phyloP scores from a whole-genome alignment of 768 basidiomycete genomes.

The Boletales sp. region DNA sequence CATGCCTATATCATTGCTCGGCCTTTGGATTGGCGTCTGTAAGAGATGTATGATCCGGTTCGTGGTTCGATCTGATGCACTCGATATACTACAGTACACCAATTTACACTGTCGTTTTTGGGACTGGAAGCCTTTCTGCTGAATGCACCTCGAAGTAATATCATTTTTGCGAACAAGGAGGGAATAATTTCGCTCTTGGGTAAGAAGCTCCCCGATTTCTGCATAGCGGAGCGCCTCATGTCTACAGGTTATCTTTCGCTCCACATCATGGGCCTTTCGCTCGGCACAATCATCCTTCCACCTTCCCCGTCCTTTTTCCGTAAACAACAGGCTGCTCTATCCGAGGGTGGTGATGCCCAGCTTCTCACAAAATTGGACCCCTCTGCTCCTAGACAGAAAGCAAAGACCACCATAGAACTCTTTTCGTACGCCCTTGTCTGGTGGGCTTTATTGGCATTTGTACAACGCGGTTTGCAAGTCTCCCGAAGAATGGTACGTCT shows the following conservation, averaged over 20 bases:
- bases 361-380: slow-evolving; percentile 7
- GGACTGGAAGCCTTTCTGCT: slow-evolving; percentile 65
- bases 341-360: slow-evolving; percentile 5
- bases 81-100: slow-evolving; percentile 55
- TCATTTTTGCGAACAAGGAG: slow-evolving; percentile 87
- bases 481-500: slow-evolving; percentile 60
- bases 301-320: slow-evolving; percentile 73
- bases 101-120: slow-evolving; percentile 53
- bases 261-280: slow-evolving; percentile 79
- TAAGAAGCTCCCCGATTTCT: slow-evolving; percentile 22
- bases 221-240: slow-evolving; percentile 1
- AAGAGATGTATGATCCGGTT: slow-evolving; percentile 17
- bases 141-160: slow-evolving; percentile 52
- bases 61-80: neutral
- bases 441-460: slow-evolving; percentile 59
- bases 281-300: slow-evolving; percentile 78
- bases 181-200: slow-evolving; percentile 80
- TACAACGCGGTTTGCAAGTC: slow-evolving; percentile 38
- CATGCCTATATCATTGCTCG: slow-evolving; percentile 60
- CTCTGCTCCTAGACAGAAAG: slow-evolving; percentile 51
- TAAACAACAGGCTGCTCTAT: slow-evolving; percentile 36
- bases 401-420: slow-evolving; percentile 74
- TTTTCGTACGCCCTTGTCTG: slow-evolving; percentile 74
- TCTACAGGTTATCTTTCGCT: slow-evolving; percentile 81
- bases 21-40: slow-evolving; percentile 58